Evolutionary conservation across 495 filamentous ascomycete species (phyloP), one percentile per base, ranked within the genome.

Genomic region (Trichoderma reesei): DNA sequence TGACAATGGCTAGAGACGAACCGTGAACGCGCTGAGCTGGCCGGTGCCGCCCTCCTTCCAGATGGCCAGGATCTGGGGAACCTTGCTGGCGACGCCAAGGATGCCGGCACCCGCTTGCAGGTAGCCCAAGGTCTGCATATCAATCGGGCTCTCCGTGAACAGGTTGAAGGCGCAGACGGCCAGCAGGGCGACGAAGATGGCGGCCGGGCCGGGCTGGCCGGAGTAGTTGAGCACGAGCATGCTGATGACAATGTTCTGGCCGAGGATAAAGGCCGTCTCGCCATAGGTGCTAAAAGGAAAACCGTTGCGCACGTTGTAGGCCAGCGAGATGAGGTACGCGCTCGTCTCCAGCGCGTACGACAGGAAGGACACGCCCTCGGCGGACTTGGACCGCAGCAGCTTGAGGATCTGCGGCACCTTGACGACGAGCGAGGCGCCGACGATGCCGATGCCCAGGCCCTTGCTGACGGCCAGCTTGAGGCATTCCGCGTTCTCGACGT

Each of bases 321-420:
- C 89, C 48, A 98, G 82, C 3, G 85, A 88, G 76, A 94, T 93
- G 62, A 96, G 80, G 75, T 91, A 89, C 68, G 85, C 83, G 65
- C 85, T 80, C 10, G 91, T 96, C 75, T 98, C 94, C 73, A 98
- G 90, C 46, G 90, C 82, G 76, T 96, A 96, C 37, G 88, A 87
- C 44, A 94, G 83, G 80, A 96, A 96, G 64, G 86, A 90, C 65
- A 98, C 82, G 68, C 93, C 94, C 62, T 82, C 82, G 9, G 90
- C 85, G 36, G 90, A 95, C 63, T 85, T 80, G 41, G 92, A 92
- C 67, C 79, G 74, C 68, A 95, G 75, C 60, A 97, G 85, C 79
- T 96, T 96, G 74, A 96, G 72, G 74, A 98, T 92, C 76, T 97
- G 94, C 0, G 94, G 93, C 59, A 98, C 83, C 79, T 98, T 98